Base-by-base conservation (phyloP, 306 rosid species). In the Corylus americana region DNA sequence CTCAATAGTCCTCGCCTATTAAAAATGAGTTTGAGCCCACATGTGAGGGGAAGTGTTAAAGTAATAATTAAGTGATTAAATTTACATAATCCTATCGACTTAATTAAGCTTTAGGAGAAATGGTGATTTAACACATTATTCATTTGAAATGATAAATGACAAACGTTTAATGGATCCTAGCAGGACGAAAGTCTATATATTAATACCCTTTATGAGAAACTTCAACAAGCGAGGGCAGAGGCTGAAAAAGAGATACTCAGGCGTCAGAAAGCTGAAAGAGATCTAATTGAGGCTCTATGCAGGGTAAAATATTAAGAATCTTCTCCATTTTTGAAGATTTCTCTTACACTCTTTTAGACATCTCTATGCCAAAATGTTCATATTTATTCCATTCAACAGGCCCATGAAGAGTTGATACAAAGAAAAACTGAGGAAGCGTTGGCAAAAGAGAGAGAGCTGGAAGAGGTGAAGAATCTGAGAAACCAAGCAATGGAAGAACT, bases 351-450 rank as follows among this genome's bases (percentile, higher is more conserved):
- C 35, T 31, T 31, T 31, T 31, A 31, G 35, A 31, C 35, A 31
- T 31, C 35, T 31, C 35, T 31, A 31, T 31, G 35, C 35, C 35
- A 31, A 31, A 31, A 31, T 31, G 35, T 31, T 1, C 35, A 31
- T 31, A 31, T 1, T 31, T 31, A 31, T 31, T 1, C 35, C 35
- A 31, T 53, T 87, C 76, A 55, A 48, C 88, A 95, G 99, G 87
- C 85, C 53, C 90, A 81, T 81, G 82, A 81, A 77, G 96, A 91
- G 82, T 77, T 86, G 79, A 89, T 85, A 75, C 88, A 76, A 55
- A 92, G 93, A 78, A 91, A 83, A 76, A 77, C 76, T 63, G 97
- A 83, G 84, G 91, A 92, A 86, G 92, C 70, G 17, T 74, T 90
- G 27, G 83, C 35, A 35, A 86, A 73, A 55, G 93, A 85, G 76